A percentile compares a stretch with the other conserved stretches of the same genome.
Conservation (phyloP, 192 early-diverging fungal genomes). For the Coemansia sp. region DNA sequence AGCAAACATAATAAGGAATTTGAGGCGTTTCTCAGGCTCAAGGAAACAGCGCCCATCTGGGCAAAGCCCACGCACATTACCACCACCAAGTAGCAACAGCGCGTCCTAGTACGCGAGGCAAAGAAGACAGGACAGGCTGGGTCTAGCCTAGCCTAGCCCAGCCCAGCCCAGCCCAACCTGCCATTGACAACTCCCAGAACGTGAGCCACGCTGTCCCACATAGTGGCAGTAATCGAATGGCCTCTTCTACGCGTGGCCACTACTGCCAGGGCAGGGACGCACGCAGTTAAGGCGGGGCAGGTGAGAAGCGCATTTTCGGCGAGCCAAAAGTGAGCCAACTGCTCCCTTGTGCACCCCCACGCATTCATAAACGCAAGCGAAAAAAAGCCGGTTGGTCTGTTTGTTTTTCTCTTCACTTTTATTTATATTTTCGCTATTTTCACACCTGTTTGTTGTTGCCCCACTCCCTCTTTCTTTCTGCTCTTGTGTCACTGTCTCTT, state of each 20-base stretch:
- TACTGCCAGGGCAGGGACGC: not conserved
- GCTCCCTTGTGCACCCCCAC: not conserved
- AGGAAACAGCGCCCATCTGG: not conserved
- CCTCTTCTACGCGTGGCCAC: not conserved
- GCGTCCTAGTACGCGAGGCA: not conserved
- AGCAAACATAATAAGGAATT: not conserved
- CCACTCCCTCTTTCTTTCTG: not conserved
- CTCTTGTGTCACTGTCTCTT: conserved; percentile 2
- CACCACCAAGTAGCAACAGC: not conserved
- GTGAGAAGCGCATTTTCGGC: not conserved
- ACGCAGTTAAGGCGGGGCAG: conserved; percentile 6
- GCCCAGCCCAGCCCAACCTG: too few species aligned
- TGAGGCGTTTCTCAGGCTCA: not conserved
- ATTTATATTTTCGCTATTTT: not conserved
- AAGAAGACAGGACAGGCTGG: too few species aligned
- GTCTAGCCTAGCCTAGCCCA: too few species aligned
- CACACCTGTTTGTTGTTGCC: not conserved
- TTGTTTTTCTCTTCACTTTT: conserved; percentile 5
- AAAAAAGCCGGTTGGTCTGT: conserved; percentile 1
- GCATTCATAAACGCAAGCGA: not conserved
- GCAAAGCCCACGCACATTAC: not conserved
- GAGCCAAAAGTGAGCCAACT: not conserved
- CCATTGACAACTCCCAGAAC: too few species aligned
- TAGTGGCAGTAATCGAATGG: not conserved
- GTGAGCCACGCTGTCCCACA: not conserved